These are phyloP conservation scores for Psilocybe cubensis DNA, from an alignment of 768 basidiomycete genomes.

Conservation along the genomic window DNA sequence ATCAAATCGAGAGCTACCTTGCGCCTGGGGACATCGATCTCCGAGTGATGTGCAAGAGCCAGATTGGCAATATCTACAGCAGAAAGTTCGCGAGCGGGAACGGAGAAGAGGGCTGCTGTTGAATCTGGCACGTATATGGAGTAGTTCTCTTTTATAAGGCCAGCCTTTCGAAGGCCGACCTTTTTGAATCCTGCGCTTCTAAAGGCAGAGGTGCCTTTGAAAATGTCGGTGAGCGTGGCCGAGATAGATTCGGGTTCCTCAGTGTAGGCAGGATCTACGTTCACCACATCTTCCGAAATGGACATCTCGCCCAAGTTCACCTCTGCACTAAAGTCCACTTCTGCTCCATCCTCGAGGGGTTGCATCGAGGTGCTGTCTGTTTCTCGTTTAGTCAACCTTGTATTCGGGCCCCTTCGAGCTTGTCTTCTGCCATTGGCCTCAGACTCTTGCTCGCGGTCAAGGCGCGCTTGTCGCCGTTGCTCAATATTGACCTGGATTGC, in stretches of 20 bases:
- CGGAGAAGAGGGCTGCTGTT: background rate
- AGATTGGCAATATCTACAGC: constrained; percentile 3
- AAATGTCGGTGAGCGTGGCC: constrained; percentile 26
- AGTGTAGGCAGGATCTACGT: constrained; percentile 25
- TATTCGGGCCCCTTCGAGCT: too few species aligned
- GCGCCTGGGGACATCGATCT: constrained; percentile 9
- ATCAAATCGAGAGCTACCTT: constrained; percentile 4
- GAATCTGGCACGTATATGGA: constrained; percentile 3
- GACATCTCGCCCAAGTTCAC: background rate
- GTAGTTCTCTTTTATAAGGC: constrained; percentile 2
- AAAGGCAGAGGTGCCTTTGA: constrained; percentile 13
- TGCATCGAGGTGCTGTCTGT: too few species aligned
- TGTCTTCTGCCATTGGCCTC: background rate
- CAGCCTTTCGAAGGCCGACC: background rate
- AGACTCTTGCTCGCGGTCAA: constrained; percentile 18
- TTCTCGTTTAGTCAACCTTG: too few species aligned
- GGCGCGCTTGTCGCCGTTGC: constrained; percentile 17
- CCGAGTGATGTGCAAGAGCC: constrained; percentile 12
- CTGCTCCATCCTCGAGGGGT: too few species aligned
- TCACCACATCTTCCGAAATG: constrained; percentile 13
- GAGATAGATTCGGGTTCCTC: constrained; percentile 24
- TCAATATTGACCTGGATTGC: background rate
- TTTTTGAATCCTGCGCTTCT: background rate
- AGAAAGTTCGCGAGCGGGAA: constrained; percentile 7
- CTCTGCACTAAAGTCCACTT: too few species aligned